These are phyloP conservation scores for Ceratocystis cubensis DNA, from an alignment of 2,329 filamentous ascomycete genomes.

Conservation along the genomic window DNA sequence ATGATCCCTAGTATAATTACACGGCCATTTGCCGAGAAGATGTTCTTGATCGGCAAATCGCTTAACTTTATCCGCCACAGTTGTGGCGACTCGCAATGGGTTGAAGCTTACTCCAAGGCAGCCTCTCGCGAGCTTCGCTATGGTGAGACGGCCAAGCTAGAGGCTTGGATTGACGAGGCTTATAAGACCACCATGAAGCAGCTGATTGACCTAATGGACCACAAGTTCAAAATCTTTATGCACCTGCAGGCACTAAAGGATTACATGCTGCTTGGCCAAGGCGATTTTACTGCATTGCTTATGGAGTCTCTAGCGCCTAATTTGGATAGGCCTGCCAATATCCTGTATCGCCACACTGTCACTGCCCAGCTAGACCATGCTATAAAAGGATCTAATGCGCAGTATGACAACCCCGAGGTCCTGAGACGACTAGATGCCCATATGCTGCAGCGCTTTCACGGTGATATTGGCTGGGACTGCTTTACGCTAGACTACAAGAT, in stretches of 20 bases:
- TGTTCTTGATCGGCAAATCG: slow-evolving; percentile 94
- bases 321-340: slow-evolving; percentile 87
- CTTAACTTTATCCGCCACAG: slow-evolving; percentile 96
- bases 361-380: slow-evolving; percentile 97
- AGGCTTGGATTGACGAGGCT: slow-evolving; percentile 88
- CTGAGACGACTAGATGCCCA: slow-evolving; percentile 86
- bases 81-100: slow-evolving; percentile 87
- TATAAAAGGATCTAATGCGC: slow-evolving; percentile 91
- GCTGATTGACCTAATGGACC: slow-evolving; percentile 82
- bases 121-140: slow-evolving; percentile 86
- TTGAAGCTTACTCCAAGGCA: slow-evolving; percentile 85
- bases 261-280: slow-evolving; percentile 86
- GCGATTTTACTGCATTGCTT: slow-evolving; percentile 89
- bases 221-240: slow-evolving; percentile 88
- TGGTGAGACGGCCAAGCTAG: slow-evolving; percentile 81
- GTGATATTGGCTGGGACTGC: slow-evolving; percentile 97
- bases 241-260: slow-evolving; percentile 86
- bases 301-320: slow-evolving; percentile 95
- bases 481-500: slow-evolving; percentile 99
- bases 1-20: slow-evolving; percentile 80
- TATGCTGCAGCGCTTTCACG: slow-evolving; percentile 91
- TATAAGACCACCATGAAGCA: slow-evolving; percentile 98
- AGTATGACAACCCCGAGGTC: slow-evolving; percentile 87
- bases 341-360: slow-evolving; percentile 89
- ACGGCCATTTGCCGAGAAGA: slow-evolving; percentile 84